These are phyloP conservation scores for Neonectria punicea DNA, from an alignment of 2,329 filamentous ascomycete species.

Conservation along the genomic window DNA sequence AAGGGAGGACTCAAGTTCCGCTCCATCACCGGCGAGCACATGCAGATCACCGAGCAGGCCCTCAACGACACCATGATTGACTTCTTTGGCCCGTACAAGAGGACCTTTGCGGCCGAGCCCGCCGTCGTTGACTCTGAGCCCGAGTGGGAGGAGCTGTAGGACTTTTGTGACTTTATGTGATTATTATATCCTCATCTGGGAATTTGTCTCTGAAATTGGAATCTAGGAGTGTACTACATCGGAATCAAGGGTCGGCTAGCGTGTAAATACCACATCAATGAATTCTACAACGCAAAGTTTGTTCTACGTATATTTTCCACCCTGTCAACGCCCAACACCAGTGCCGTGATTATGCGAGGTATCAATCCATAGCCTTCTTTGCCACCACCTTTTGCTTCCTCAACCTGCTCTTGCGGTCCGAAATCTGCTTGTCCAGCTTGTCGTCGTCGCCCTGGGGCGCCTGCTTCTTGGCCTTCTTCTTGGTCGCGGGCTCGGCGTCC, in stretches of 20 bases:
- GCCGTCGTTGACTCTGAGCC: conserved; percentile 28
- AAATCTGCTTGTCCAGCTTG: conserved; percentile 67
- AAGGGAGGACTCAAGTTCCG: conserved; percentile 83
- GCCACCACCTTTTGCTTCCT: conserved; percentile 69
- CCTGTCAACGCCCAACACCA: conserved; percentile 49
- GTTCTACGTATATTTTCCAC: conserved; percentile 38
- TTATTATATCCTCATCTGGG: conserved; percentile 17
- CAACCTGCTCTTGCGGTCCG: conserved; percentile 66
- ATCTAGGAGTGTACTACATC: conserved; percentile 19
- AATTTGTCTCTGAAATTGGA: conserved; percentile 13
- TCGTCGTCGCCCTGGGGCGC: conserved; percentile 60
- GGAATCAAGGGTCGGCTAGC: conserved; percentile 22
- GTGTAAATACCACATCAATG: conserved; percentile 36
- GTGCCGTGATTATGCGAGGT: conserved; percentile 42
- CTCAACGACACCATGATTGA: conserved; percentile 73
- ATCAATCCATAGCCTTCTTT: conserved; percentile 61
- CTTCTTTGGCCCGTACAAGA: conserved; percentile 69
- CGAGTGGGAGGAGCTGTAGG: conserved; percentile 52
- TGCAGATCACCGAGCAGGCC: conserved; percentile 76
- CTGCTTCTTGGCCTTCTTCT: conserved; percentile 53
- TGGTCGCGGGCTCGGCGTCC: conserved; percentile 54
- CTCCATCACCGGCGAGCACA: conserved; percentile 80
- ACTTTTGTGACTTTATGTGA: conserved; percentile 20
- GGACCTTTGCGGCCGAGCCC: conserved; percentile 47
- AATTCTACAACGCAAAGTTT: conserved; percentile 30